These are phyloP conservation scores for Moniliella sp. DNA, from an alignment of 1,284 basidiomycete genomes.

Conservation along the genomic window DNA sequence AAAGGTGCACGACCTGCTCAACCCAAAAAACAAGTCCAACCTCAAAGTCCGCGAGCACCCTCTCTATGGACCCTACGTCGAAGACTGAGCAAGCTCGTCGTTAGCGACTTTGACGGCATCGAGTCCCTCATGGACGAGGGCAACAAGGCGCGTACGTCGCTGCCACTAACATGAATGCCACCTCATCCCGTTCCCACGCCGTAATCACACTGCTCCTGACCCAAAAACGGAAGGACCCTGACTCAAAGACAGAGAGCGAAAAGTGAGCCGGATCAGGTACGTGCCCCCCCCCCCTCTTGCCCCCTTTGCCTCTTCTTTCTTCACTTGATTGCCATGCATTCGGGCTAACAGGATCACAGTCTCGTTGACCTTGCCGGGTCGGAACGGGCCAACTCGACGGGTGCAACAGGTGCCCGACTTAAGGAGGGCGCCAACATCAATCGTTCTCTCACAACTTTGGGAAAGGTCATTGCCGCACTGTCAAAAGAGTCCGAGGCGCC, in stretches of 20 bases:
- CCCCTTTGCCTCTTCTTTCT: too few relatives aligned
- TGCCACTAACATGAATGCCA: slow-evolving; percentile 31
- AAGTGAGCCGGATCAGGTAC: slow-evolving; percentile 21
- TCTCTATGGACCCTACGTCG: slow-evolving; percentile 61
- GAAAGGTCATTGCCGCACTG: slow-evolving; percentile 25
- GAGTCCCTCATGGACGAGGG: slow-evolving; percentile 98
- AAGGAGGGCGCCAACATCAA: slow-evolving; percentile 34
- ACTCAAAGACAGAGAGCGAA: slow-evolving; percentile 20
- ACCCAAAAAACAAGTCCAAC: slow-evolving; percentile 88
- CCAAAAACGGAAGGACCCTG: slow-evolving; percentile 12
- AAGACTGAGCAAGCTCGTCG: slow-evolving; percentile 83
- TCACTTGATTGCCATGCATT: too few relatives aligned
- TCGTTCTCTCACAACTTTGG: slow-evolving; percentile 12
- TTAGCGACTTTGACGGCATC: slow-evolving; percentile 76
- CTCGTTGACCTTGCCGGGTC: slow-evolving; percentile 27
- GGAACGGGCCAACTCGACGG: slow-evolving; percentile 30
- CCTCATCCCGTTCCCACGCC: slow-evolving; percentile 23
- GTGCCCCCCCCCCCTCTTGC: too few relatives aligned
- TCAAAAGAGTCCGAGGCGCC: slow-evolving; percentile 13
- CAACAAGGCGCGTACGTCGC: slow-evolving; percentile 46
- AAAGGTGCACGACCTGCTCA: slow-evolving; percentile 84
- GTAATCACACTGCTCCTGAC: slow-evolving; percentile 25
- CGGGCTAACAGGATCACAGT: too few relatives aligned
- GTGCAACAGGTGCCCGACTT: slow-evolving; percentile 27
- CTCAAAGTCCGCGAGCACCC: slow-evolving; percentile 90